Conservation (phyloP, 163 green algal genomes). For the Picocystis sp. region DNA sequence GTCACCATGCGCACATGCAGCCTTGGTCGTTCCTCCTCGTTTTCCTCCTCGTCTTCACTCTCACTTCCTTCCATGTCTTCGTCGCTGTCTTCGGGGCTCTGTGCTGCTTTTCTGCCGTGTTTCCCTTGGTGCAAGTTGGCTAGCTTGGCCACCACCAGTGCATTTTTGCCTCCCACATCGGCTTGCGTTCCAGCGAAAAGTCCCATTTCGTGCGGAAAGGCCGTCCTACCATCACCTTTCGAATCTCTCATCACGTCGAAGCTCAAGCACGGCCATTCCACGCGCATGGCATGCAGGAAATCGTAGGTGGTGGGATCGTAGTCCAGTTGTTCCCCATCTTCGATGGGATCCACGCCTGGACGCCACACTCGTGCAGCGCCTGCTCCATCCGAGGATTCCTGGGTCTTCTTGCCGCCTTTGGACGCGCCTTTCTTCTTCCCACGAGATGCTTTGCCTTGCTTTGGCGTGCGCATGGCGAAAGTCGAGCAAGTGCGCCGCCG, state of each 20-base stretch:
- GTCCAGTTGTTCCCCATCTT: slow-evolving; percentile 75
- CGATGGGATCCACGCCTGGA: slow-evolving; percentile 50
- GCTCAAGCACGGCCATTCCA: slow-evolving; percentile 79
- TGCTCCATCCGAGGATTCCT: too few relatives aligned
- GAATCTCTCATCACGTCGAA: slow-evolving; percentile 82
- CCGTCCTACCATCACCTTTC: slow-evolving; percentile 43
- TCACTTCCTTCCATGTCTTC: slow-evolving; percentile 21
- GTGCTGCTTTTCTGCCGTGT: slow-evolving; percentile 46
- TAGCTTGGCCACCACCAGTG: slow-evolving; percentile 60
- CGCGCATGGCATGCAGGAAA: slow-evolving; percentile 63
- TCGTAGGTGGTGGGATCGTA: slow-evolving; percentile 93
- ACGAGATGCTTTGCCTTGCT: too few relatives aligned
- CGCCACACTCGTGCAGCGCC: slow-evolving; percentile 26
- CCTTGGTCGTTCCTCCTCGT: slow-evolving; percentile 20
- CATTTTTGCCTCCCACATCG: slow-evolving; percentile 49
- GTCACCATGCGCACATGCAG: slow-evolving; percentile 34
- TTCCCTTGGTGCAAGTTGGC: slow-evolving; percentile 39
- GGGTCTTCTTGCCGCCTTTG: too few relatives aligned
- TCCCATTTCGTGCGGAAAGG: slow-evolving; percentile 76
- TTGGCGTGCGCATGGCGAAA: too few relatives aligned
- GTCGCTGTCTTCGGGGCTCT: slow-evolving; percentile 16
- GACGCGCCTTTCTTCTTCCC: too few relatives aligned
- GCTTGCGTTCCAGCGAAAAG: slow-evolving; percentile 67
- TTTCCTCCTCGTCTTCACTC: slow-evolving; percentile 35
- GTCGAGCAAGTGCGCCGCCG: too few relatives aligned